Conservation (phyloP, 2,329 filamentous ascomycete genomes). For the Pseudocercospora musae region DNA sequence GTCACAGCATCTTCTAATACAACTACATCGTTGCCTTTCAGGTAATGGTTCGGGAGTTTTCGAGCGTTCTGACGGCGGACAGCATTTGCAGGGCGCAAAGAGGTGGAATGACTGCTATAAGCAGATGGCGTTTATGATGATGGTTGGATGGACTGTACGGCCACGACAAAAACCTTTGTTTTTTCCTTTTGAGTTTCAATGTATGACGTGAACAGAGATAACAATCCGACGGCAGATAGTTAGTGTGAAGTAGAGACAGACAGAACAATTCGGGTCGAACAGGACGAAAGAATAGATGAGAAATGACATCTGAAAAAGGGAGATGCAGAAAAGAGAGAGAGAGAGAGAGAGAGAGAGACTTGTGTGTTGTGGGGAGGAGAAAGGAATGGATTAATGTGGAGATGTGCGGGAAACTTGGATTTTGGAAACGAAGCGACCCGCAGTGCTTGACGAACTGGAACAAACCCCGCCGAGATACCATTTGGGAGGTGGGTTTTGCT, state of each 20-base stretch:
- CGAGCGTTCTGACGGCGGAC: conserved; percentile 14
- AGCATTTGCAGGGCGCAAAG: conserved; percentile 18
- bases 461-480: not conserved
- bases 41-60: conserved; percentile 4
- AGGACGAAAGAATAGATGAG: not conserved
- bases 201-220: conserved; percentile 8
- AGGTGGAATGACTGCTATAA: not conserved
- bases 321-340: not conserved
- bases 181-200: conserved; percentile 5
- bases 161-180: conserved; percentile 6
- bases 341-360: no score
- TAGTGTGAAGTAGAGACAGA: not conserved
- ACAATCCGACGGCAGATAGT: not conserved
- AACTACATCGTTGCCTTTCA: conserved; percentile 2
- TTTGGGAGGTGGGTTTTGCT: not conserved
- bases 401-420: not conserved
- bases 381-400: not conserved
- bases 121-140: conserved; percentile 7
- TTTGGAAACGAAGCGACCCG: not conserved
- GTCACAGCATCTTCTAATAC: conserved; percentile 19
- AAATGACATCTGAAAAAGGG: not conserved
- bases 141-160: conserved; percentile 1
- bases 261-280: not conserved
- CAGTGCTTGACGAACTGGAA: not conserved
- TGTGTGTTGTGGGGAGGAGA: not conserved